Percentiles rank a stretch among this genome's conserved stretches.
phyloP scores from a whole-genome alignment of 371 early-diverging fungal species.

The Mortierella sp. region DNA sequence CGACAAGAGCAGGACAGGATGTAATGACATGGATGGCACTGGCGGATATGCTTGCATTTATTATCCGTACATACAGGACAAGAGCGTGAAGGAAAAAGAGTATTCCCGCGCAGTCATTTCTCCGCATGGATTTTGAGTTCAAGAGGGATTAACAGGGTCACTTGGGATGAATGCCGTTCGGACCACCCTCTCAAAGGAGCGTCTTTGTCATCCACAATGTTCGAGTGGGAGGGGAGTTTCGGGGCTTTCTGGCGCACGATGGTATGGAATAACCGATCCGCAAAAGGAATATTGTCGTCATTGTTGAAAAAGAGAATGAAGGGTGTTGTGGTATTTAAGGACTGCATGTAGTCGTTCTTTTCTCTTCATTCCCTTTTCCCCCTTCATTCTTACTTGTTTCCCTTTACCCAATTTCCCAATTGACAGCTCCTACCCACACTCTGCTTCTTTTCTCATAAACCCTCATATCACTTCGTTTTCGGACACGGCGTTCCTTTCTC shows the following conservation, averaged over 20 bases:
- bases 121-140: constrained; percentile 1
- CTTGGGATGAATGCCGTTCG: neutral
- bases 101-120: neutral
- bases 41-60: neutral
- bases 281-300: neutral
- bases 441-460: neutral
- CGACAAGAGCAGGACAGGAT: neutral
- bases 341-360: neutral
- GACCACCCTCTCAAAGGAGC: neutral
- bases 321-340: neutral
- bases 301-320: neutral
- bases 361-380: neutral
- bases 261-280: neutral
- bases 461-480: neutral
- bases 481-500: neutral
- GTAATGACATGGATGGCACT: neutral
- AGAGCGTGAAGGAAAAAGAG: neutral
- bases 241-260: neutral
- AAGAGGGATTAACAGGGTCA: neutral
- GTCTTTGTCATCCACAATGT: neutral
- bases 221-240: neutral
- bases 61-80: neutral
- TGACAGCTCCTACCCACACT: neutral
- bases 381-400: neutral
- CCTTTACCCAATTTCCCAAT: no score